Percentiles rank a stretch among this genome's conserved stretches.
These are phyloP conservation scores for Ceratocystis cubensis DNA, from an alignment of 2,329 filamentous ascomycete genomes.

Conservation along the genomic window DNA sequence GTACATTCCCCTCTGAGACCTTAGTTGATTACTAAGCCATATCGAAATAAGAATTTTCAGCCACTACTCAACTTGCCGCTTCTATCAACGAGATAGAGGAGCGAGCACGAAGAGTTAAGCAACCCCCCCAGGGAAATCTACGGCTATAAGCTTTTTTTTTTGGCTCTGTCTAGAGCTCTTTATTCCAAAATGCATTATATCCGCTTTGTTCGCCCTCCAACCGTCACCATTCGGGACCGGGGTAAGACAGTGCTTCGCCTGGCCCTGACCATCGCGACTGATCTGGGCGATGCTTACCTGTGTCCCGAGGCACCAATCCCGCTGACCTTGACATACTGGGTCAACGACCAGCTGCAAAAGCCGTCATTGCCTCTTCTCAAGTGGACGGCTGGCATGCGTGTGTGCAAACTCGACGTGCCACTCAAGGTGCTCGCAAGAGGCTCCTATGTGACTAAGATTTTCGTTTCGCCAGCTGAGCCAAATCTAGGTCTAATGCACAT, in stretches of 20 bases:
- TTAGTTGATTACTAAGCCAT: conserved; percentile 19
- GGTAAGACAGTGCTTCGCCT: conserved; percentile 30
- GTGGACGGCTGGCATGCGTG: conserved; percentile 31
- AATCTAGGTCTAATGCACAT: conserved; percentile 16
- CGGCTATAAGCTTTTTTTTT: not conserved
- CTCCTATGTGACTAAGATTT: conserved; percentile 19
- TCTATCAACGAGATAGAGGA: not conserved
- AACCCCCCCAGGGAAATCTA: not conserved
- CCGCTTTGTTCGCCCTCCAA: conserved; percentile 39
- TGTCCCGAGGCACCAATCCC: conserved; percentile 34
- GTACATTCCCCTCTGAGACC: not conserved
- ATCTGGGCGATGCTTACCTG: conserved; percentile 45
- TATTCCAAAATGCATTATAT: conserved; percentile 42
- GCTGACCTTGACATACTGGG: conserved; percentile 27
- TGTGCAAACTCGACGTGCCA: conserved; percentile 28
- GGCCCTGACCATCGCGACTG: conserved; percentile 44
- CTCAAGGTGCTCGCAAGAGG: conserved; percentile 21
- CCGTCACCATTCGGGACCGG: conserved; percentile 22
- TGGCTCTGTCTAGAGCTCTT: not conserved
- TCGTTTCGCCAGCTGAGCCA: conserved; percentile 20
- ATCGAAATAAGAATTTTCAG: conserved; percentile 12
- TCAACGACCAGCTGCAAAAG: conserved; percentile 27
- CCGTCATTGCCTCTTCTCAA: conserved; percentile 25
- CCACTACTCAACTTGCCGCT: not conserved
- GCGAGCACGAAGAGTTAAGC: not conserved